These are phyloP conservation scores for Poronia punctata DNA, from an alignment of 495 filamentous ascomycete species.

Conservation along the genomic window DNA sequence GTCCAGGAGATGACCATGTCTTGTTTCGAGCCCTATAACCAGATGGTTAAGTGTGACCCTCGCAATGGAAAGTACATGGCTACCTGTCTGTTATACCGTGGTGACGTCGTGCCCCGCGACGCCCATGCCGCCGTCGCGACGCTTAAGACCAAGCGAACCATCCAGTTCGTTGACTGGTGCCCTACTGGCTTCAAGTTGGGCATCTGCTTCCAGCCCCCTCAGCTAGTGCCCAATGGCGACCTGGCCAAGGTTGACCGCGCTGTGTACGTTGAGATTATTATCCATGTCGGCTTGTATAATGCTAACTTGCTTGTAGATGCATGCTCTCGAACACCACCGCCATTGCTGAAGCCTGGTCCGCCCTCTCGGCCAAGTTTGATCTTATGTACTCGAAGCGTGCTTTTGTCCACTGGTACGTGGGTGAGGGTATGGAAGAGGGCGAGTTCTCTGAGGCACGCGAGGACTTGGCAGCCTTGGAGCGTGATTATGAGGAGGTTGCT, in stretches of 20 bases:
- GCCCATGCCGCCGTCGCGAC: slow-evolving; percentile 83
- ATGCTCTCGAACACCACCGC: slow-evolving; percentile 99
- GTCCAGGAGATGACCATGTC: slow-evolving; percentile 84
- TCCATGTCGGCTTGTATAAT: slow-evolving; percentile 14
- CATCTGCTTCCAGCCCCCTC: slow-evolving; percentile 97
- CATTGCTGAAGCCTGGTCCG: slow-evolving; percentile 97
- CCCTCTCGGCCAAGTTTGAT: slow-evolving; percentile 96
- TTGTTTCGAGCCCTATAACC: slow-evolving; percentile 74
- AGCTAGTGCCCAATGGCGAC: slow-evolving; percentile 92
- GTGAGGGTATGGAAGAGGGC: slow-evolving; percentile 99
- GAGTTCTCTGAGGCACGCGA: slow-evolving; percentile 99
- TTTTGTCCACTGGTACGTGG: slow-evolving; percentile 99
- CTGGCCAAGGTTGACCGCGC: slow-evolving; percentile 95
- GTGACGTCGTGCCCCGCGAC: slow-evolving; percentile 95
- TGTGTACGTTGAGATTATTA: slow-evolving; percentile 58
- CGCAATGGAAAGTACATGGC: slow-evolving; percentile 99
- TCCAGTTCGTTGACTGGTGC: slow-evolving; percentile 99
- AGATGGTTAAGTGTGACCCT: slow-evolving; percentile 99
- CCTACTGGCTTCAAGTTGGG: slow-evolving; percentile 99
- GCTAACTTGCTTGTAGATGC: slow-evolving; percentile 50
- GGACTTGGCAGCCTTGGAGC: slow-evolving; percentile 94
- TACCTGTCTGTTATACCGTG: slow-evolving; percentile 94
- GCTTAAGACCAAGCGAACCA: slow-evolving; percentile 97
- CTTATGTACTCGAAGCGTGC: slow-evolving; percentile 99
- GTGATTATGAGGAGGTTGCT: slow-evolving; percentile 98